Evolutionary conservation across 108 stramenopile species (phyloP), one percentile per base, ranked within the genome.

Genomic region (Discostella pseudostelligera): DNA sequence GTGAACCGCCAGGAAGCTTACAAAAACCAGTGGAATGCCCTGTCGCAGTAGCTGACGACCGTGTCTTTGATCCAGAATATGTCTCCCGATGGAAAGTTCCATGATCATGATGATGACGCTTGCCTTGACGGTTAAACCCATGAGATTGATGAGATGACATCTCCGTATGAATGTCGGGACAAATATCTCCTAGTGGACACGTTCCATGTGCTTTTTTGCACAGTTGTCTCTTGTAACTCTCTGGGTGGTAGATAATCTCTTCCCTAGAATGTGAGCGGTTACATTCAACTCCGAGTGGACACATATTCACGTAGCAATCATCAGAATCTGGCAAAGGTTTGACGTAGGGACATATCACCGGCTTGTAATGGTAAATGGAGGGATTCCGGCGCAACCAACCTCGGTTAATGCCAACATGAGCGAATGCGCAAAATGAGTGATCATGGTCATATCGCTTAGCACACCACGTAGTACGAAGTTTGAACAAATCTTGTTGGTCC

Each of bases 391-490:
- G 83, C 3, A 94, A 62, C 93, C 93, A 94, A 0, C 93, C 93
- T 28, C 86, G 76, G 45, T 89, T 89, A 20, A 87, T 62, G 19
- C 87, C 88, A 21, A 81, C 82, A 65, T 93, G 93, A 32, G 89
- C 87, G 63, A 94, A 90, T 12, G 83, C 72, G 71, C 93, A 94
- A 19, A 94, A 68, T 14, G 82, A 60, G 51, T 89, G 86, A 61
- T 94, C 86, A 48, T 94, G 93, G 9, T 94, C 93, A 67, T 94
- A 94, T 22, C 93, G 81, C 60, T 94, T 94, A 46, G 86, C 69
- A 51, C 93, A 94, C 93, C 93, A 94, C 4, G 86, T 74, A 22
- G 88, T 94, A 9, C 87, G 81, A 47, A 94, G 89, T 49, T 79
- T 79, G 51, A 63, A 70, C 4, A 86, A 70, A 14, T 87, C 89